Percentiles rank a stretch among this genome's conserved stretches.
phyloP scores from a whole-genome alignment of 106 monocot species.

The Dendrobium officinale region DNA sequence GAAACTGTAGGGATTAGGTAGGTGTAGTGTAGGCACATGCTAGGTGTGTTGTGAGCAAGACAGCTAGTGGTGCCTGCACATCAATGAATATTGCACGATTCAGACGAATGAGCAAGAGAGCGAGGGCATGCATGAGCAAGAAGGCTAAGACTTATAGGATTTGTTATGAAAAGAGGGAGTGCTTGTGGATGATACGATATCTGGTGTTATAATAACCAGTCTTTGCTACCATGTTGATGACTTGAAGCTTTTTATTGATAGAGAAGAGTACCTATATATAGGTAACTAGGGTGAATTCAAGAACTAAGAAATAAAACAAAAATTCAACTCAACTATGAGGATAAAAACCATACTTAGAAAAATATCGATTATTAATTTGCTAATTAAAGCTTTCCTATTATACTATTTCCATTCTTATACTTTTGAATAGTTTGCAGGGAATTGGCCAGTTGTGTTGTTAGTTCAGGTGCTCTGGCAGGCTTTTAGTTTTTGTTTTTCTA shows the following conservation, averaged over 20 bases:
- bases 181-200: too few relatives aligned
- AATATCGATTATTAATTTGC: background rate
- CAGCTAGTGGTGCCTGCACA: too few relatives aligned
- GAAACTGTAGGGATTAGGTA: too few relatives aligned
- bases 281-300: background rate
- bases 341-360: background rate
- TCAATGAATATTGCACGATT: too few relatives aligned
- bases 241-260: background rate
- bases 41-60: too few relatives aligned
- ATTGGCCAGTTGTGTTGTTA: background rate
- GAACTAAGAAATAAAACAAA: background rate
- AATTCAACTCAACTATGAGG: background rate
- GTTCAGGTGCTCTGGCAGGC: background rate
- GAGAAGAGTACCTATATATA: background rate
- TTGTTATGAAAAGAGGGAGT: too few relatives aligned
- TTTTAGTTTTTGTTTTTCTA: background rate
- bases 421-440: background rate
- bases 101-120: too few relatives aligned
- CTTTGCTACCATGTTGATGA: too few relatives aligned
- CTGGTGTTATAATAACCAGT: too few relatives aligned
- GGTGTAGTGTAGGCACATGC: too few relatives aligned
- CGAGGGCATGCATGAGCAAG: too few relatives aligned
- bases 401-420: background rate
- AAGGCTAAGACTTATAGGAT: too few relatives aligned
- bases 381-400: background rate